Conservation (phyloP, 1,284 basidiomycete genomes). For the Ceratobasidium sp. region DNA sequence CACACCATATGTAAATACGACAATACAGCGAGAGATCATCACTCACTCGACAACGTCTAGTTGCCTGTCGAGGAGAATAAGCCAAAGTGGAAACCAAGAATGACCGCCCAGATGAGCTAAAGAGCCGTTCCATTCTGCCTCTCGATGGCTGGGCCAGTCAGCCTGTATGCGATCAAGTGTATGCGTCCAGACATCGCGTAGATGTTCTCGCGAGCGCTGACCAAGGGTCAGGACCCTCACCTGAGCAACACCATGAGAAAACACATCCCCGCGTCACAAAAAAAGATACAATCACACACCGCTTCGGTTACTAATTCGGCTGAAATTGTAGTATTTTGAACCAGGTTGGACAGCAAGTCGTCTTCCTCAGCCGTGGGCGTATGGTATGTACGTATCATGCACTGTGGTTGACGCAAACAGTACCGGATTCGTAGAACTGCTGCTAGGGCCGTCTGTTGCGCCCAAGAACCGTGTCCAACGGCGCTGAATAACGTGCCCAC, state of each 20-base stretch:
- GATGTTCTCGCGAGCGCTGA: constrained; percentile 16
- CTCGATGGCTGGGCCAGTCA: background rate
- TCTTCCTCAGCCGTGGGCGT: background rate
- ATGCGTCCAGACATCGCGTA: constrained; percentile 20
- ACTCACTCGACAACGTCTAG: constrained; percentile 72
- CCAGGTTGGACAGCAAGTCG: background rate
- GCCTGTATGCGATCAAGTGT: constrained; percentile 15
- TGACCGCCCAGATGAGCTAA: constrained; percentile 27
- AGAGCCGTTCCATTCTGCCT: constrained; percentile 26
- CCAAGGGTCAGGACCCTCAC: constrained; percentile 34
- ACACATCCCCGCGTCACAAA: background rate
- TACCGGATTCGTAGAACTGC: constrained; percentile 69
- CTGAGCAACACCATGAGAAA: background rate
- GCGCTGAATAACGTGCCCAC: constrained; percentile 1
- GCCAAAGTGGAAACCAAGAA: constrained; percentile 62
- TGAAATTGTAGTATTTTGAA: constrained; percentile 4
- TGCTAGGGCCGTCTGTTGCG: constrained; percentile 62
- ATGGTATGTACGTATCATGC: background rate
- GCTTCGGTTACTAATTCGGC: constrained; percentile 38
- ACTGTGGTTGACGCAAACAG: constrained; percentile 52
- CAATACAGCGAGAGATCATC: background rate
- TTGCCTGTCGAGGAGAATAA: constrained; percentile 71
- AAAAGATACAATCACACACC: constrained; percentile 4
- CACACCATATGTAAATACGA: constrained; percentile 43
- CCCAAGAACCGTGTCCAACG: constrained; percentile 55